Evolutionary conservation across 2,329 filamentous ascomycete species (phyloP), one percentile per base, ranked within the genome.

Genomic region (Ascochyta lentis): DNA sequence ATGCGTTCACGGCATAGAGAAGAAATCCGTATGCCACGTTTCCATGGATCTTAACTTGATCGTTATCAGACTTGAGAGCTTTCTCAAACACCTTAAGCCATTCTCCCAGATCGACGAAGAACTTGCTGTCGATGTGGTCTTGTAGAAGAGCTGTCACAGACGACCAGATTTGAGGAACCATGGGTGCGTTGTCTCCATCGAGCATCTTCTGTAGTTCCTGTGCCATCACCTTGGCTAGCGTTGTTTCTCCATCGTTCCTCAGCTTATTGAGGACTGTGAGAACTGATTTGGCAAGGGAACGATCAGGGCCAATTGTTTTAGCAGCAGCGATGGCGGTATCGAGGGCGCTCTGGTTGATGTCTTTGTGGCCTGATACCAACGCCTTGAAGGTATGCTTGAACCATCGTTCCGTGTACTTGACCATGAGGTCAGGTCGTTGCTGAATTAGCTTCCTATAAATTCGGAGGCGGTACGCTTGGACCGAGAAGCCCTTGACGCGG

Each of bases 141-240:
- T 89, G 86, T 43, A 97, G 80, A 51, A 96, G 86, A 2, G 96
- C 82, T 6, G 94, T 86, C 2, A 96, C 80, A 33, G 92, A 85
- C 55, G 90, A 89, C 94, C 94, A 98, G 22, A 98, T 91, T 62
- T 92, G 90, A 6, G 95, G 93, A 0, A 96, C 92, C 35, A 86
- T 81, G 0, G 81, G 74, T 9, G 84, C 85, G 22, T 85, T 83
- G 12, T 86, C 83, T 60, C 86, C 84, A 24, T 78, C 77, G 5
- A 78, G 68, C 61, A 89, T 81, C 10, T 81, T 79, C 52, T 83
- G 84, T 49, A 98, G 80, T 29, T 86, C 84, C 19, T 84, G 80
- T 37, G 85, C 84, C 63, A 94, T 87, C 65, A 87, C 88, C 9
- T 89, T 84, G 5, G 63, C 68, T 13, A 57, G 9, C 24, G 70